Base-by-base conservation (phyloP, 164 flowering plant genomes). In the Liriodendron chinense region DNA sequence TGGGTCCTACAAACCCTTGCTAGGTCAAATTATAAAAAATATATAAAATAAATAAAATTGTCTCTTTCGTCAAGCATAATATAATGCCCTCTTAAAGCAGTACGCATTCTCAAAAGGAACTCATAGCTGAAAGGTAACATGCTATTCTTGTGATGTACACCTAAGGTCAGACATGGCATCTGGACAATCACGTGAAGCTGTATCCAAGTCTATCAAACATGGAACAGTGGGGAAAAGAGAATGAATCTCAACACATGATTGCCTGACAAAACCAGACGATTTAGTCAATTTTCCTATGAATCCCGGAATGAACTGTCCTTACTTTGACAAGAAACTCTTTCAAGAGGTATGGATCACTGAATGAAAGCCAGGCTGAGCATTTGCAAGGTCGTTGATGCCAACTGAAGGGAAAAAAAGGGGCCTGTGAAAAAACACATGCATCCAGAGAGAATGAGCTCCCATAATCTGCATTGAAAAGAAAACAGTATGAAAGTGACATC, bases 301-400 rank as follows among this genome's bases (percentile, higher is more conserved):
- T 34, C 28, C 24, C 16, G 20, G 7, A 50, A 59, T 53, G 48
- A 13, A 71, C 67, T 47, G 26, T 12, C 21, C 90, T 87, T 85
- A 92, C 97, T 78, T 93, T 93, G 63, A 87, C 76, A 47, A 94
- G 89, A 77, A 93, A 90, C 63, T 93, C 95, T 72, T 86, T 85
- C 65, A 89, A 70, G 78, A 87, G 81, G 59, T 84, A 82, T 10
- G 87, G 79, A 72, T 82, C 86, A 59, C 75, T 69, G 76, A 72
- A 76, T 24, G 93, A 84, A 84, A 78, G 85, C 84, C 69, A 94
- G 90, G 75, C 87, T 80, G 67, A 94, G 90, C 72, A 92, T 83
- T 80, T 94, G 97, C 84, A 94, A 75, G 85, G 87, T 85, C 25
- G 97, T 89, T 72, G 93, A 83, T 23, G 87, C 90, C 78, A 93